Evolutionary conservation across 2,329 filamentous ascomycete genomes (phyloP).

Genomic region (Phyllosticta citriasiana): DNA sequence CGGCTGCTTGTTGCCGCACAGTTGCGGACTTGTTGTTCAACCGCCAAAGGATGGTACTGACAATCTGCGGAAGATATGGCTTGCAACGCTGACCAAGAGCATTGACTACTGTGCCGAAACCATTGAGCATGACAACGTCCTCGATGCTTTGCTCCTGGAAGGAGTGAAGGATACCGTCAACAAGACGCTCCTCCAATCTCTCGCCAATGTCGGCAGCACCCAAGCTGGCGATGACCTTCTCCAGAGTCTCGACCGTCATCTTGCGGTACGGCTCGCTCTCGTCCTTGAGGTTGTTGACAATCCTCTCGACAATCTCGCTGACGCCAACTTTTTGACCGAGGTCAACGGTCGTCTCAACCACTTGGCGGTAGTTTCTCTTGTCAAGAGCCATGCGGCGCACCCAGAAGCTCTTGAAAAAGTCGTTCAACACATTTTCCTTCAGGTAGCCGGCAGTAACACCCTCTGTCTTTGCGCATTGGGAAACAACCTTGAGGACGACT

Average conservation of each 20-base stretch:
- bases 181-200: constrained; percentile 81
- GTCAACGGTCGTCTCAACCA: constrained; percentile 96
- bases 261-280: constrained; percentile 97
- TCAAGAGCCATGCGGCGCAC: constrained; percentile 93
- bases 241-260: constrained; percentile 97
- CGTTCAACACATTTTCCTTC: constrained; percentile 86
- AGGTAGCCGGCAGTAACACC: constrained; percentile 92
- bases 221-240: constrained; percentile 88
- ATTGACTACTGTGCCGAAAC: constrained; percentile 95
- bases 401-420: constrained; percentile 99
- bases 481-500: constrained; percentile 93
- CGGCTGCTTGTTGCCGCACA: constrained; percentile 91
- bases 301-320: constrained; percentile 84
- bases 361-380: constrained; percentile 94
- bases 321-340: constrained; percentile 97
- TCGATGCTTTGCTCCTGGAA: constrained; percentile 98
- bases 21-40: constrained; percentile 97
- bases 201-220: constrained; percentile 92
- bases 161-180: constrained; percentile 88
- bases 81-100: constrained; percentile 89
- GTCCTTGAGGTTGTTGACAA: constrained; percentile 93
- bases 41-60: constrained; percentile 90
- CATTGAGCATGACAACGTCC: constrained; percentile 91
- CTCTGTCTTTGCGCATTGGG: constrained; percentile 87
- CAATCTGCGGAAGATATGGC: constrained; percentile 92